phyloP scores from a whole-genome alignment of 768 basidiomycete species.

The Pulveroboletus sp. region DNA sequence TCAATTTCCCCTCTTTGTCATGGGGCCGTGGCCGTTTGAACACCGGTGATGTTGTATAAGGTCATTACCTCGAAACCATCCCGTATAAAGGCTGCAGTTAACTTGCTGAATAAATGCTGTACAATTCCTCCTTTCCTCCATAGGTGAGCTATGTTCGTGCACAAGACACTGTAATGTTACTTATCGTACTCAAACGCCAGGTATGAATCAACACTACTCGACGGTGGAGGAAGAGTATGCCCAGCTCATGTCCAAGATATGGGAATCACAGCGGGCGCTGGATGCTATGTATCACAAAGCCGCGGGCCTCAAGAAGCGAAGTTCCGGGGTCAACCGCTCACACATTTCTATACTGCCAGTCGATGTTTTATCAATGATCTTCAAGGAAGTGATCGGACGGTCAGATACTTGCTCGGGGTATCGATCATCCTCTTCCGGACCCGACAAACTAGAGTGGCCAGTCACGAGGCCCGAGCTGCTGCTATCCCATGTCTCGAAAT shows the following conservation, averaged over 20 bases:
- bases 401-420: constrained; percentile 1
- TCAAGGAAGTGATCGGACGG: constrained; percentile 14
- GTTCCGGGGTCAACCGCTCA: background rate
- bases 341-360: constrained; percentile 22
- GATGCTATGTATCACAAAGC: constrained; percentile 19
- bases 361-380: constrained; percentile 26
- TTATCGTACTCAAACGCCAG: background rate
- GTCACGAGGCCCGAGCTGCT: constrained; percentile 28
- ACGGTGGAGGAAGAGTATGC: constrained; percentile 13
- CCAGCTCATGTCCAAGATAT: constrained; percentile 17
- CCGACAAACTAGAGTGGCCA: constrained; percentile 8
- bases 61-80: constrained; percentile 6
- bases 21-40: background rate
- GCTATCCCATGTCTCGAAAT: constrained; percentile 38
- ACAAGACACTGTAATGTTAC: background rate
- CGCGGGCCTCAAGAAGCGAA: constrained; percentile 4
- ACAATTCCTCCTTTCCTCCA: background rate
- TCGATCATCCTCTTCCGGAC: background rate
- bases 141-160: constrained; percentile 10
- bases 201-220: constrained; percentile 6
- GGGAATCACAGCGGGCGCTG: constrained; percentile 16
- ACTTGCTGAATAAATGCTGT: background rate
- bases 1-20: constrained; percentile 6
- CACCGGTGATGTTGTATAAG: background rate
- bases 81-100: constrained; percentile 12